Percentiles rank a stretch among this genome's conserved stretches.
Conservation (phyloP, 2,329 filamentous ascomycete genomes). For the Hymenotorrendiella dingleyae region DNA sequence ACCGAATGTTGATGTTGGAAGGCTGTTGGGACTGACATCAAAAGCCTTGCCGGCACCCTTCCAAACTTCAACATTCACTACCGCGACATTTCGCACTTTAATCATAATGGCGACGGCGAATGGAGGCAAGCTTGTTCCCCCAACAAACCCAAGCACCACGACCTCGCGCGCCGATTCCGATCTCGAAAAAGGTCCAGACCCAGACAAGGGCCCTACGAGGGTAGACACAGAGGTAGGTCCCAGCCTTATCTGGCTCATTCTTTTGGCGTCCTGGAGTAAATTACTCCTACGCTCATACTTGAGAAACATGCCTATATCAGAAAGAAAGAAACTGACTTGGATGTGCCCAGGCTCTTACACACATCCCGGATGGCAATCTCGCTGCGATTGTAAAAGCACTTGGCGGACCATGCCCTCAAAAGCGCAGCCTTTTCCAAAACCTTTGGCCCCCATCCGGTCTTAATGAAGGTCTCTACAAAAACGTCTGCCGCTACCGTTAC, state of each 20-base stretch:
- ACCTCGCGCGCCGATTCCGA: background rate
- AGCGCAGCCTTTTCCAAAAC: background rate
- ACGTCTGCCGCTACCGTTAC: slow-evolving; percentile 4
- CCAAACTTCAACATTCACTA: no score
- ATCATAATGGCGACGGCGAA: no score
- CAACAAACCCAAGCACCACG: no score
- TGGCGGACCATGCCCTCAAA: background rate
- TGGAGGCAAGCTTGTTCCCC: no score
- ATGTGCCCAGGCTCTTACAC: slow-evolving; percentile 2
- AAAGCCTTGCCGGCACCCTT: no score
- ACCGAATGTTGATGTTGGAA: no score
- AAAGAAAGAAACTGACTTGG: no score
- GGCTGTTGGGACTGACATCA: no score
- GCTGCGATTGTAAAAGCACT: background rate
- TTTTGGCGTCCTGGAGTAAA: background rate
- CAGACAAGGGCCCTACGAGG: background rate
- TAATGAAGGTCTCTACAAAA: slow-evolving; percentile 15
- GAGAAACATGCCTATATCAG: background rate
- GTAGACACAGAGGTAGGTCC: background rate
- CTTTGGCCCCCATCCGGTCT: slow-evolving; percentile 6
- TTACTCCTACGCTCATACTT: background rate
- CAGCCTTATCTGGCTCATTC: no score
- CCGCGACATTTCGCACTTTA: no score
- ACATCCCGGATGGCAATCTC: slow-evolving; percentile 1
- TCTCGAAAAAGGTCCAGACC: background rate